Evolutionary conservation across 1,139 yeast species (phyloP).

Genomic region (Nakaseomyces glabratus): DNA sequence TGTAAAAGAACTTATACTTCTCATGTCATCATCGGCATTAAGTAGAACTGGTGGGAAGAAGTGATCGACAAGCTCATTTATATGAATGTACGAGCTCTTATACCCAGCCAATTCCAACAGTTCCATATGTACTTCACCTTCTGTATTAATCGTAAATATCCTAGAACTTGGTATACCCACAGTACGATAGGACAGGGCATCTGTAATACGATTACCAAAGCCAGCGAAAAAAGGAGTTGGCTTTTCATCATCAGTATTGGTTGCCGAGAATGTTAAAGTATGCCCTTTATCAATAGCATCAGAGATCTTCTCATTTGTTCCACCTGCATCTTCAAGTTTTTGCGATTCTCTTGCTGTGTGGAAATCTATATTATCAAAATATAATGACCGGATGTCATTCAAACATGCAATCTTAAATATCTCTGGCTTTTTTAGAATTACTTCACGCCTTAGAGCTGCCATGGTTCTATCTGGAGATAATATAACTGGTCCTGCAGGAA

Average conservation of each 20-base stretch:
- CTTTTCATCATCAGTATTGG: conserved; percentile 18
- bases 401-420: conserved; percentile 97
- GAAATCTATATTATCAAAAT: conserved; percentile 28
- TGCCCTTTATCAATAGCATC: conserved; percentile 8
- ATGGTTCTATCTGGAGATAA: conserved; percentile 93
- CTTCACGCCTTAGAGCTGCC: conserved; percentile 89
- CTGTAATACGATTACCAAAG: conserved; percentile 94
- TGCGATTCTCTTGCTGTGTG: conserved; percentile 9
- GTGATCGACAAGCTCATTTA: conserved; percentile 92
- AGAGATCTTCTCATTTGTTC: conserved; percentile 9
- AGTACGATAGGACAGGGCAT: conserved; percentile 88
- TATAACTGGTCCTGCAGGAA: conserved; percentile 92
- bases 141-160: conserved; percentile 91
- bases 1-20: conserved; percentile 21
- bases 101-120: conserved; percentile 89
- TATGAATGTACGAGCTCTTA: conserved; percentile 76
- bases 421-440: conserved; percentile 89
- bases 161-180: conserved; percentile 93
- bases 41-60: conserved; percentile 82
- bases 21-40: conserved; percentile 27
- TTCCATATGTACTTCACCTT: conserved; percentile 97
- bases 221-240: conserved; percentile 85
- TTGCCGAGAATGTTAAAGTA: background rate
- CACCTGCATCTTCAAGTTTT: conserved; percentile 5
- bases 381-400: conserved; percentile 69